Conservation (phyloP, 768 basidiomycete species). For the Boletus reticulatus region DNA sequence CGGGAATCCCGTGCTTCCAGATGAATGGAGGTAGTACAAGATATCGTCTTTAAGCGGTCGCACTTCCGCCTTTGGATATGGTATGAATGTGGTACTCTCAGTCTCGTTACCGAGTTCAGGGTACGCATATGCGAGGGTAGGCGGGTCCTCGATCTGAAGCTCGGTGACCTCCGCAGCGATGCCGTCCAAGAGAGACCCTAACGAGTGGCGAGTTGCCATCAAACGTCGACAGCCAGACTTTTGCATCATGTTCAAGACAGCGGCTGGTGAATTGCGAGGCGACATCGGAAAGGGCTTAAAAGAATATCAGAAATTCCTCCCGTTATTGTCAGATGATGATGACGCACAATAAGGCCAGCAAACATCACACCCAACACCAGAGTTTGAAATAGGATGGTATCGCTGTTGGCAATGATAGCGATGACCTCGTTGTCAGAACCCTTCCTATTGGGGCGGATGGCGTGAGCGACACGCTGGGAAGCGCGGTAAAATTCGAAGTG, state of each 20-base stretch:
- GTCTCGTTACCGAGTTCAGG: conserved; percentile 6
- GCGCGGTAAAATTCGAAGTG: conserved; percentile 46
- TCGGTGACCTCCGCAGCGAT: conserved; percentile 16
- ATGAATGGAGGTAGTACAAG: conserved; percentile 45
- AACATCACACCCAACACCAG: conserved; percentile 33
- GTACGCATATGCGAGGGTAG: conserved; percentile 8
- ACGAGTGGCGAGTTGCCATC: conserved; percentile 32
- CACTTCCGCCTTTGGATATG: conserved; percentile 7
- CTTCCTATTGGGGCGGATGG: conserved; percentile 34
- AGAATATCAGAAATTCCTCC: background rate
- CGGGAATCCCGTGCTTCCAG: conserved; percentile 48
- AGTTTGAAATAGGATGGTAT: conserved; percentile 43
- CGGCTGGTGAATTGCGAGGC: conserved; percentile 37
- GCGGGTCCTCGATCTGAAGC: conserved; percentile 15
- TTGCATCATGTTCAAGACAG: conserved; percentile 34
- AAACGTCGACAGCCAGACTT: conserved; percentile 39
- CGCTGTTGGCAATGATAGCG: conserved; percentile 37
- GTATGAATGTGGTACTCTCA: background rate
- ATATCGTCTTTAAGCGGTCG: conserved; percentile 14
- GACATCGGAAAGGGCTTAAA: conserved; percentile 33
- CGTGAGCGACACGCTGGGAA: conserved; percentile 41
- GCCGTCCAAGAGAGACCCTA: conserved; percentile 30
- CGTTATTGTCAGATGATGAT: too few relatives aligned
- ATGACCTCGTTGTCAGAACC: conserved; percentile 34
- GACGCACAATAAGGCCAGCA: background rate